Evolutionary conservation across 2,329 filamentous ascomycete genomes (phyloP).

Genomic region (Alternaria consortialis): DNA sequence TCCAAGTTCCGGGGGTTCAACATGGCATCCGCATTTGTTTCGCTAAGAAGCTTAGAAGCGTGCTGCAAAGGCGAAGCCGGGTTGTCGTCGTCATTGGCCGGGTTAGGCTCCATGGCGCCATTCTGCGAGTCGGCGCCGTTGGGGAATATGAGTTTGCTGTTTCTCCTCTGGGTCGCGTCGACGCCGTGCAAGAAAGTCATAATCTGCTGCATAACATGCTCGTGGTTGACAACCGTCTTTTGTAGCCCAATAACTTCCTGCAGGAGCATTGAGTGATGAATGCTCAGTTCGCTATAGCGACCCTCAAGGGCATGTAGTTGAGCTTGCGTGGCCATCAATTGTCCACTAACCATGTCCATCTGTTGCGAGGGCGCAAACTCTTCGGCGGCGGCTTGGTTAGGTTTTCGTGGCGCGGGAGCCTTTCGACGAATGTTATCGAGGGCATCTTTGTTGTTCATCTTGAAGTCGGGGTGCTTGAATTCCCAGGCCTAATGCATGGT

Average conservation of each 20-base stretch:
- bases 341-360: conserved; percentile 86
- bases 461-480: conserved; percentile 97
- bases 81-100: conserved; percentile 65
- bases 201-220: conserved; percentile 74
- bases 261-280: conserved; percentile 70
- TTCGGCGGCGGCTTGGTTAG: conserved; percentile 59
- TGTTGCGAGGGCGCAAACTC: conserved; percentile 87
- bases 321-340: conserved; percentile 88
- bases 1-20: conserved; percentile 71
- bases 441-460: conserved; percentile 93
- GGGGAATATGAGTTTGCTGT: conserved; percentile 61
- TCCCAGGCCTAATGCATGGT: conserved; percentile 76
- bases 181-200: conserved; percentile 73
- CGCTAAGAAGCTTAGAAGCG: conserved; percentile 70
- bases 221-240: conserved; percentile 76
- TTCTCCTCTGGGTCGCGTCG: conserved; percentile 70
- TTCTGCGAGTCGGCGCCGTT: conserved; percentile 52
- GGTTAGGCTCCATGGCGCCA: conserved; percentile 55
- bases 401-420: conserved; percentile 87
- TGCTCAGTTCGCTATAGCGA: conserved; percentile 79
- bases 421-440: conserved; percentile 96
- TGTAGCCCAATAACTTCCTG: conserved; percentile 71
- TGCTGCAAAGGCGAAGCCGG: conserved; percentile 74
- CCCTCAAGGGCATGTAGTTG: conserved; percentile 90
- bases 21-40: conserved; percentile 71